Evolutionary conservation across 257 asterid species (phyloP).

Genomic region (Linaria vulgaris): DNA sequence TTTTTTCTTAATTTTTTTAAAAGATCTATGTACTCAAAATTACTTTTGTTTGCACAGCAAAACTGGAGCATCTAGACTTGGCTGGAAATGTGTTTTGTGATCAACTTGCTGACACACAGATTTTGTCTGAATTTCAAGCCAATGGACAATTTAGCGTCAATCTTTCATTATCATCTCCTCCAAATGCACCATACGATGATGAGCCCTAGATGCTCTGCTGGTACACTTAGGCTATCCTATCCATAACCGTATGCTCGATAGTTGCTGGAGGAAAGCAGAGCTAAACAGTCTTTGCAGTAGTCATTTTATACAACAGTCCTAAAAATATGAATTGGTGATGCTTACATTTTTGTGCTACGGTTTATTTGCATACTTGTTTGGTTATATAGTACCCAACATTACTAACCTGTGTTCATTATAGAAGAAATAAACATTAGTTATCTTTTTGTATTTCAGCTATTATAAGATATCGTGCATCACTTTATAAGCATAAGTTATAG

Average conservation of each 20-base stretch:
- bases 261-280: slow-evolving; percentile 9
- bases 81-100: slow-evolving; percentile 51
- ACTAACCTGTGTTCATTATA: too few species aligned
- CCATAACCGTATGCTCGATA: background rate
- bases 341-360: background rate
- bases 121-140: slow-evolving; percentile 44
- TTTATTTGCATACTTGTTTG: too few species aligned
- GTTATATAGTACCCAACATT: too few species aligned
- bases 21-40: background rate
- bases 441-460: too few species aligned
- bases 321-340: background rate
- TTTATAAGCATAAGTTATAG: too few species aligned
- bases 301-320: background rate
- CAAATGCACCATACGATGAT: slow-evolving; percentile 56
- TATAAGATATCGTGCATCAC: too few species aligned
- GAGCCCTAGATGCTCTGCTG: slow-evolving; percentile 59
- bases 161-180: slow-evolving; percentile 33
- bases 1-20: too few species aligned
- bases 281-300: background rate
- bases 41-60: slow-evolving; percentile 43
- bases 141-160: slow-evolving; percentile 44
- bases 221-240: slow-evolving; percentile 19
- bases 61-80: slow-evolving; percentile 75
- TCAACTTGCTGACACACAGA: slow-evolving; percentile 36
- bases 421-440: too few species aligned